Percentiles rank a stretch among this genome's conserved stretches.
Evolutionary conservation across 73 alveolate species (phyloP).

Genomic region (Urostyla sp.): DNA sequence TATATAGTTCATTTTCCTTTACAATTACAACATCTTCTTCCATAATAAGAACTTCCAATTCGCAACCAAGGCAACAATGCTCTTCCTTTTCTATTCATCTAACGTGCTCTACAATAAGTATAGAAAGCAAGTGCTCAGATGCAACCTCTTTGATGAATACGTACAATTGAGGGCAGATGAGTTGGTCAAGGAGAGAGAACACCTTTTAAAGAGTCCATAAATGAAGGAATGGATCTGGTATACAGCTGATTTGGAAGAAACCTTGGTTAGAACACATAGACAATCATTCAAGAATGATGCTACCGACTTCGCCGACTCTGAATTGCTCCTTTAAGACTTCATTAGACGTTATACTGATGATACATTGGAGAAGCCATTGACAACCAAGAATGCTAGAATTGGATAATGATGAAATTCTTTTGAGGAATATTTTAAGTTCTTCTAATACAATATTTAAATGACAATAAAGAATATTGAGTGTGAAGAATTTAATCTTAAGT

Average conservation of each 20-base stretch:
- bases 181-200: slow-evolving; percentile 83
- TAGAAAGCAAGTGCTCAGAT: slow-evolving; percentile 79
- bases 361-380: slow-evolving; percentile 75
- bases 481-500: slow-evolving; percentile 39
- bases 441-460: not conserved
- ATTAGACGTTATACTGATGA: slow-evolving; percentile 88
- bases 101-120: slow-evolving; percentile 68
- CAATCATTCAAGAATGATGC: slow-evolving; percentile 87
- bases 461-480: not conserved
- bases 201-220: slow-evolving; percentile 73
- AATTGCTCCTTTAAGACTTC: slow-evolving; percentile 82
- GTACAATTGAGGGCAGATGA: slow-evolving; percentile 89
- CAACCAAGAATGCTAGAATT: slow-evolving; percentile 51
- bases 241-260: slow-evolving; percentile 85
- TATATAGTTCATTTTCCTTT: slow-evolving; percentile 52
- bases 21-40: slow-evolving; percentile 72
- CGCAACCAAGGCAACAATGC: slow-evolving; percentile 64
- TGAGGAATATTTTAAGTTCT: not conserved
- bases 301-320: slow-evolving; percentile 86
- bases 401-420: slow-evolving; percentile 17
- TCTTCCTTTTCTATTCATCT: slow-evolving; percentile 55
- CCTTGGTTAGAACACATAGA: slow-evolving; percentile 88
- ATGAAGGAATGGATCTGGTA: slow-evolving; percentile 86
- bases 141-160: slow-evolving; percentile 87
- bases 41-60: slow-evolving; percentile 69